Conservation (phyloP, 2,329 filamentous ascomycete species). For the Chaetomium strumarium region DNA sequence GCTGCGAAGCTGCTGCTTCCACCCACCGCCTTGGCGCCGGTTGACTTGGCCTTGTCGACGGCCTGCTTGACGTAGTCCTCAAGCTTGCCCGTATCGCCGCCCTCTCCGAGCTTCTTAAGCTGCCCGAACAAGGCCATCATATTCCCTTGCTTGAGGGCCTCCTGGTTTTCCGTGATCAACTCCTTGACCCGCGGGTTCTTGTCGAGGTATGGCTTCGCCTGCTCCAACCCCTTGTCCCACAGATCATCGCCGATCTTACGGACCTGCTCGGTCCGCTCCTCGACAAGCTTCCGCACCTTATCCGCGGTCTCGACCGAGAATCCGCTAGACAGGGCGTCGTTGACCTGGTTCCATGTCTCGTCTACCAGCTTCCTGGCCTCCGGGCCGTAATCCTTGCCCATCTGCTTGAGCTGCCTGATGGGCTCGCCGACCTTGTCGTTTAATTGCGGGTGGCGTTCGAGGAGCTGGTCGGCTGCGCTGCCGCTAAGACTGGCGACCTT, state of each 20-base stretch:
- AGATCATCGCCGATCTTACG: conserved; percentile 64
- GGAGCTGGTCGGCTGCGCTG: conserved; percentile 57
- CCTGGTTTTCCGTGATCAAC: conserved; percentile 63
- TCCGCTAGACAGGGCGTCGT: conserved; percentile 57
- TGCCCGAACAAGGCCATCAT: conserved; percentile 57
- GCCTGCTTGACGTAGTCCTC: conserved; percentile 56
- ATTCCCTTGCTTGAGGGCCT: conserved; percentile 62
- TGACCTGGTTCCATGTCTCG: conserved; percentile 62
- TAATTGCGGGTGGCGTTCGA: conserved; percentile 67
- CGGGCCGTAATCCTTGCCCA: conserved; percentile 65
- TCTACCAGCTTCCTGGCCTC: conserved; percentile 73
- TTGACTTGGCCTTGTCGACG: conserved; percentile 51
- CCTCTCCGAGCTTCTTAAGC: conserved; percentile 55
- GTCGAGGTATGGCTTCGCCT: conserved; percentile 66
- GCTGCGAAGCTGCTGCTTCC: conserved; percentile 37
- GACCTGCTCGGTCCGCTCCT: conserved; percentile 64
- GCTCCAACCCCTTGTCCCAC: conserved; percentile 65
- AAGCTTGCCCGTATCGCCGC: conserved; percentile 53
- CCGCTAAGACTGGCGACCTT: conserved; percentile 56
- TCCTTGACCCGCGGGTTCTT: conserved; percentile 73
- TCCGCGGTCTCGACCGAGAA: conserved; percentile 47
- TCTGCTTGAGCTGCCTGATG: conserved; percentile 61
- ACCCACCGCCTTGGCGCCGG: conserved; percentile 27
- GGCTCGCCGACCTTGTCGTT: conserved; percentile 67
- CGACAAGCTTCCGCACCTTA: conserved; percentile 55